phyloP scores from a whole-genome alignment of 176 grass and related monocot species.

The Poa pratensis region DNA sequence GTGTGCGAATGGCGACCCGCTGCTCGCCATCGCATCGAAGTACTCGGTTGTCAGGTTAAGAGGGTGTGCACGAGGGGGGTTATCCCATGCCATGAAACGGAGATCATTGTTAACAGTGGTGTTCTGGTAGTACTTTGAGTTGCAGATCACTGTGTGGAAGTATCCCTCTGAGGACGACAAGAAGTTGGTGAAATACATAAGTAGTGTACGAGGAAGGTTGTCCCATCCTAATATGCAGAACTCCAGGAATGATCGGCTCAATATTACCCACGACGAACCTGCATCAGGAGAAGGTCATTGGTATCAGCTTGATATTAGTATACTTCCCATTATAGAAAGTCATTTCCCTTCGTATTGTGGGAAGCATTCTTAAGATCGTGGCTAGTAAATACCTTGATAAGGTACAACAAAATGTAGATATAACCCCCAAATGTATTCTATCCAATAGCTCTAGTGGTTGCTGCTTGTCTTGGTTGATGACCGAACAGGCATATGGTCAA shows the following conservation, averaged over 20 bases:
- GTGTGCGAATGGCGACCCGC: constrained; percentile 68
- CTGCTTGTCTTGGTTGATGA: background rate
- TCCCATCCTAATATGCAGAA: constrained; percentile 91
- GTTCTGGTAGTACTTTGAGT: constrained; percentile 95
- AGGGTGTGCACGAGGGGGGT: constrained; percentile 53
- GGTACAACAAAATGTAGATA: background rate
- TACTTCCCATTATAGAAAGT: background rate
- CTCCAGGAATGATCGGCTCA: constrained; percentile 84
- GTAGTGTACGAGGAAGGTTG: constrained; percentile 87
- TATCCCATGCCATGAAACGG: constrained; percentile 87
- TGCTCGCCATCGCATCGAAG: constrained; percentile 64
- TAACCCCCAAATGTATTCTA: constrained; percentile 9
- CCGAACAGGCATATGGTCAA: background rate
- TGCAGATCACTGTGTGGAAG: constrained; percentile 98
- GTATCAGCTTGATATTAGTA: background rate
- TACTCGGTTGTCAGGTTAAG: constrained; percentile 68
- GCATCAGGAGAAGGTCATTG: constrained; percentile 1
- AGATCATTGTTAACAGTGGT: constrained; percentile 81
- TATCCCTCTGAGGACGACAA: constrained; percentile 85
- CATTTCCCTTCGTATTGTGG: background rate
- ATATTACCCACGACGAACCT: constrained; percentile 89
- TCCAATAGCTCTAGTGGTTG: background rate
- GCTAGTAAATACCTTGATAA: background rate
- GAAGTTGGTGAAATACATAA: constrained; percentile 98
- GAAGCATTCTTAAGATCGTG: background rate